Conservation (phyloP, 805 yeast genomes). For the Saccharomycopsis schoenii region DNA sequence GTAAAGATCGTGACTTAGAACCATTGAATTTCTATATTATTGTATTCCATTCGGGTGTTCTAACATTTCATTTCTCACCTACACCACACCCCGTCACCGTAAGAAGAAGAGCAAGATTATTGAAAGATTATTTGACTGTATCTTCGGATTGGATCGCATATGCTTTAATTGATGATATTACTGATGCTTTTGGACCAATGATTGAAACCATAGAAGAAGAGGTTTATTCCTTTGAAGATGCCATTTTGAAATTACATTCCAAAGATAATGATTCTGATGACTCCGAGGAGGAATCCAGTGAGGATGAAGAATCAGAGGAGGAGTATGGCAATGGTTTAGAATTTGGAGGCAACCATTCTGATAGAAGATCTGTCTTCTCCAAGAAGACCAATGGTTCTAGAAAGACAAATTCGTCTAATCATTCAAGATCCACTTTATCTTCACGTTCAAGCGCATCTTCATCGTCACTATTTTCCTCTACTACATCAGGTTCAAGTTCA, state of each 20-base stretch:
- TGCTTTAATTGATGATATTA: slow-evolving; percentile 91
- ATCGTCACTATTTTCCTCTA: not conserved
- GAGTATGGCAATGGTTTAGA: not conserved
- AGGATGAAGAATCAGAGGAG: slow-evolving; percentile 22
- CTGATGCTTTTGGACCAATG: slow-evolving; percentile 96
- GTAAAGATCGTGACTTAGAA: slow-evolving; percentile 46
- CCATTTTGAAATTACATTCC: slow-evolving; percentile 79
- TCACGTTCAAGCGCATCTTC: not conserved
- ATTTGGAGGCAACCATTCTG: slow-evolving; percentile 2
- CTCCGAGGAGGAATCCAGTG: slow-evolving; percentile 29
- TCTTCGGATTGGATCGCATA: slow-evolving; percentile 96
- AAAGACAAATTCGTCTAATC: not conserved
- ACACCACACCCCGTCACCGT: slow-evolving; percentile 96
- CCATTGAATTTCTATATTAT: slow-evolving; percentile 90
- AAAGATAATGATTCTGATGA: slow-evolving; percentile 36
- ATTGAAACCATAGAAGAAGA: slow-evolving; percentile 90
- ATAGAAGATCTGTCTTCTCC: slow-evolving; percentile 4
- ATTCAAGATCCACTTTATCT: not conserved
- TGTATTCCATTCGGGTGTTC: slow-evolving; percentile 82
- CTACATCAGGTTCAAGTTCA: slow-evolving; percentile 17
- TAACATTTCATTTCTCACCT: slow-evolving; percentile 89
- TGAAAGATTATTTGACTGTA: slow-evolving; percentile 81
- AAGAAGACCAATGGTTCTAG: not conserved
- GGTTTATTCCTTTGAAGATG: slow-evolving; percentile 89
- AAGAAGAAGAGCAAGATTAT: slow-evolving; percentile 79